Percentiles rank a stretch among this genome's conserved stretches.
Evolutionary conservation across 1,284 basidiomycete genomes (phyloP).

Genomic region (Stygiomarasmius scandens): DNA sequence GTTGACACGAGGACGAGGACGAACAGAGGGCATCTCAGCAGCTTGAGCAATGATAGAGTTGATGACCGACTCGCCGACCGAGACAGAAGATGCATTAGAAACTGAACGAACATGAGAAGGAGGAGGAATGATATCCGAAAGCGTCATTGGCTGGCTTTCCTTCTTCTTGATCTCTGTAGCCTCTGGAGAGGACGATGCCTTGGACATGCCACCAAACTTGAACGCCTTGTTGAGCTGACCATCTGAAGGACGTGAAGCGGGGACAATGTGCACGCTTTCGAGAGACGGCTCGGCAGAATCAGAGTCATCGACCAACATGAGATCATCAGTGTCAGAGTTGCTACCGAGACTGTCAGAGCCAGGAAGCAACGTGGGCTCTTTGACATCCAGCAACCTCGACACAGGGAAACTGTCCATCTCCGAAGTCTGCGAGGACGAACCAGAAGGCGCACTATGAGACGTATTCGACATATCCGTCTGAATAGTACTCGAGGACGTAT

Average conservation of each 20-base stretch:
- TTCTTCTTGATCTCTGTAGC: constrained; percentile 15
- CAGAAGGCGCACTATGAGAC: constrained; percentile 10
- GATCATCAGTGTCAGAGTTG: constrained; percentile 17
- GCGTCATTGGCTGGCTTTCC: constrained; percentile 44
- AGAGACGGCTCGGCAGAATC: constrained; percentile 6
- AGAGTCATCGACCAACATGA: constrained; percentile 3
- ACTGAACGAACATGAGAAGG: constrained; percentile 50
- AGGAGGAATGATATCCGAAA: constrained; percentile 76
- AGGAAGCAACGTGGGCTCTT: constrained; percentile 40
- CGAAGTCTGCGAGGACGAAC: constrained; percentile 11
- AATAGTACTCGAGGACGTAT: constrained; percentile 1
- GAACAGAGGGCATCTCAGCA: constrained; percentile 31
- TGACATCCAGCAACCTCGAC: constrained; percentile 34
- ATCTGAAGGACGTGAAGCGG: constrained; percentile 54
- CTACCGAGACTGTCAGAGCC: constrained; percentile 35
- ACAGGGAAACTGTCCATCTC: constrained; percentile 30
- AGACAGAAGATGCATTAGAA: constrained; percentile 46
- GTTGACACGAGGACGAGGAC: constrained; percentile 38
- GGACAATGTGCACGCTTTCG: constrained; percentile 33
- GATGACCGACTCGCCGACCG: constrained; percentile 59
- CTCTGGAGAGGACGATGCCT: constrained; percentile 25
- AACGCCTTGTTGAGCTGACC: constrained; percentile 70
- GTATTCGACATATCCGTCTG: constrained; percentile 3
- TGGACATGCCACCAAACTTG: constrained; percentile 67
- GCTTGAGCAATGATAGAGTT: constrained; percentile 62